Evolutionary conservation across 1,139 yeast genomes (phyloP).

Genomic region (Protomyces inouyei): DNA sequence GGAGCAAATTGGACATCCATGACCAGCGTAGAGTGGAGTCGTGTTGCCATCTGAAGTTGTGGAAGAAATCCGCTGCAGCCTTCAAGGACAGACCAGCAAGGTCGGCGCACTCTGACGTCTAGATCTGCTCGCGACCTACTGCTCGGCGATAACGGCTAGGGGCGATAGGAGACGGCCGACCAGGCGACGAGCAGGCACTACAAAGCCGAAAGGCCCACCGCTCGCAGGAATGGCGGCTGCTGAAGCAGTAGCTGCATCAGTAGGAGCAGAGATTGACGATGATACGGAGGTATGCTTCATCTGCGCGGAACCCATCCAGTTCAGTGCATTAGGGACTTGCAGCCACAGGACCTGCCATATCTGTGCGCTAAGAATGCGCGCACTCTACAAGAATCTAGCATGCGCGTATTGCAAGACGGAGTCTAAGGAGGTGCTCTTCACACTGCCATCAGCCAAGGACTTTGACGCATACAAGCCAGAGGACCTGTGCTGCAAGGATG

Average conservation of each 20-base stretch:
- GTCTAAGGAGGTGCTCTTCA: constrained; percentile 54
- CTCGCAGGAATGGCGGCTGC: no score
- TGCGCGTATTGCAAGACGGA: constrained; percentile 77
- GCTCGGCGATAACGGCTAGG: no score
- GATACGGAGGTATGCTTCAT: constrained; percentile 59
- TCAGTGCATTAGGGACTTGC: constrained; percentile 73
- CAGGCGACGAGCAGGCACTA: no score
- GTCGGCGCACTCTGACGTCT: no score
- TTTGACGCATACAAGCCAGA: constrained; percentile 43
- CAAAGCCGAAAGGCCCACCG: no score
- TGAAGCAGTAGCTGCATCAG: not conserved
- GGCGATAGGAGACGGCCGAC: no score
- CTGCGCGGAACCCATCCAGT: constrained; percentile 67
- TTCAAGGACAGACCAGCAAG: no score
- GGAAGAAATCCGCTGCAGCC: no score
- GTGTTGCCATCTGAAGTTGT: no score
- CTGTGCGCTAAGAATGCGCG: constrained; percentile 80
- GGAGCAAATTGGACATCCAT: no score
- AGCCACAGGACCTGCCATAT: constrained; percentile 77
- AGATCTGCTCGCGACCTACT: no score
- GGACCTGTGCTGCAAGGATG: constrained; percentile 40
- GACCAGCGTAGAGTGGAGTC: no score
- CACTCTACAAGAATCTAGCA: constrained; percentile 62
- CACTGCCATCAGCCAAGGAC: constrained; percentile 47
- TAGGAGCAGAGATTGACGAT: constrained; percentile 34